phyloP scores from a whole-genome alignment of 345 rosid genomes.

The Cardamine occulta region DNA sequence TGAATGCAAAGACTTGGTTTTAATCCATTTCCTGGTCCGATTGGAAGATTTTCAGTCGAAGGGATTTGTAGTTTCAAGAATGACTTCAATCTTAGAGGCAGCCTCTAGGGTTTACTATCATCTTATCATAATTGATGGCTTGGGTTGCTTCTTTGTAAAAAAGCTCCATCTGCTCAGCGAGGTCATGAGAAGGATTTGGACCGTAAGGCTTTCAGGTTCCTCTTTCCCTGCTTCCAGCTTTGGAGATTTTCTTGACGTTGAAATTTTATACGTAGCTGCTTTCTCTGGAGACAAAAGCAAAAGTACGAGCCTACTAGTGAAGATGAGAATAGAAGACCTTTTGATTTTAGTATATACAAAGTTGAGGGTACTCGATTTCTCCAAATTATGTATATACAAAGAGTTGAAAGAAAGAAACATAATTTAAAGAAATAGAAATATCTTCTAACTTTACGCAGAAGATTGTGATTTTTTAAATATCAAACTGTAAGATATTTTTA shows the following conservation, averaged over 20 bases:
- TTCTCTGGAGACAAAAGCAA: constrained; percentile 16
- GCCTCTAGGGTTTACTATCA: neutral
- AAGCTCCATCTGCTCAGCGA: constrained; percentile 41
- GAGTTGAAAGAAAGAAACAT: neutral
- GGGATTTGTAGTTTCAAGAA: constrained; percentile 31
- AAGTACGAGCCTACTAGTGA: constrained; percentile 12
- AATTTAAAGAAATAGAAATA: neutral
- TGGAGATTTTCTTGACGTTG: constrained; percentile 30
- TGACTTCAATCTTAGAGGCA: constrained; percentile 33
- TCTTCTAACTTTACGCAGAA: neutral
- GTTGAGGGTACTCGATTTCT: neutral
- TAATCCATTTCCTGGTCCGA: constrained; percentile 14
- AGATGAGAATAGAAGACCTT: neutral
- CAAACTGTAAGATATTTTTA: neutral
- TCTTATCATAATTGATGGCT: neutral
- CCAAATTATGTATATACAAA: neutral
- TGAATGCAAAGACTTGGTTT: constrained; percentile 40
- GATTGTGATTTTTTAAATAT: neutral
- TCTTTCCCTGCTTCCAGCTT: constrained; percentile 40
- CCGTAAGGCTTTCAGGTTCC: constrained; percentile 25
- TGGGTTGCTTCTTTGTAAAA: constrained; percentile 27
- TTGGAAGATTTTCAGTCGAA: constrained; percentile 25
- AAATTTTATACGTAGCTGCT: constrained; percentile 22
- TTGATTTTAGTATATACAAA: neutral
- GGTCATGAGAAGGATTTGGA: constrained; percentile 40